These are phyloP conservation scores for Globisporangium iwayamae DNA, from an alignment of 352 stramenopile genomes.

Conservation along the genomic window DNA sequence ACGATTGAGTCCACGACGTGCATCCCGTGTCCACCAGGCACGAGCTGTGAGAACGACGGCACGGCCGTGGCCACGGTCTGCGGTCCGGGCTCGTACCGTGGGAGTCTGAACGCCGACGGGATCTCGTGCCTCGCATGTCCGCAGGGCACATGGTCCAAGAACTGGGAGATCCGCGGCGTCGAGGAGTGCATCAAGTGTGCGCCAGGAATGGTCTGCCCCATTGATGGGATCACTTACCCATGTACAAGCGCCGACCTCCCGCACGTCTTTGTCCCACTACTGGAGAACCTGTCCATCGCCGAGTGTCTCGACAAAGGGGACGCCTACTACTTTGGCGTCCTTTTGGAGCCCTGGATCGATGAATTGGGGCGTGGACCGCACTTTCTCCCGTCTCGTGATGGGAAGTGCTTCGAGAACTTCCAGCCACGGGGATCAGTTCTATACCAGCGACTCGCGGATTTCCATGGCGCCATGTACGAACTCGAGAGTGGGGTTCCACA, in stretches of 20 bases:
- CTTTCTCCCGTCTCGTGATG: conserved; percentile 77
- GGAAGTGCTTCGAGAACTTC: conserved; percentile 93
- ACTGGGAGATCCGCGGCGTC: conserved; percentile 95
- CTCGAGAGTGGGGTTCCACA: conserved; percentile 88
- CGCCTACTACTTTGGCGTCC: conserved; percentile 92
- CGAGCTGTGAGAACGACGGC: conserved; percentile 89
- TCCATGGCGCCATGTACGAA: conserved; percentile 93
- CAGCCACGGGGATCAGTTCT: conserved; percentile 85
- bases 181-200: conserved; percentile 92
- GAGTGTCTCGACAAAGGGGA: conserved; percentile 86
- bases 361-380: conserved; percentile 88
- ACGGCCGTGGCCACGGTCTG: conserved; percentile 88
- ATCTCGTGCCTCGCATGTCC: conserved; percentile 89
- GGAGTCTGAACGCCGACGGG: conserved; percentile 80
- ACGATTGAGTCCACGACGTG: conserved; percentile 94
- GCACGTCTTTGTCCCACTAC: conserved; percentile 83
- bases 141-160: conserved; percentile 97
- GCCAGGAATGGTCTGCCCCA: conserved; percentile 90
- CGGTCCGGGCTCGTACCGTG: conserved; percentile 91
- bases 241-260: conserved; percentile 92
- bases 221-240: conserved; percentile 94
- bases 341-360: conserved; percentile 95
- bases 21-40: conserved; percentile 91
- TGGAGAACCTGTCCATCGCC: conserved; percentile 77
- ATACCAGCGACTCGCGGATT: conserved; percentile 93